phyloP scores from a whole-genome alignment of 108 stramenopile species.

The Seminavis robusta region DNA sequence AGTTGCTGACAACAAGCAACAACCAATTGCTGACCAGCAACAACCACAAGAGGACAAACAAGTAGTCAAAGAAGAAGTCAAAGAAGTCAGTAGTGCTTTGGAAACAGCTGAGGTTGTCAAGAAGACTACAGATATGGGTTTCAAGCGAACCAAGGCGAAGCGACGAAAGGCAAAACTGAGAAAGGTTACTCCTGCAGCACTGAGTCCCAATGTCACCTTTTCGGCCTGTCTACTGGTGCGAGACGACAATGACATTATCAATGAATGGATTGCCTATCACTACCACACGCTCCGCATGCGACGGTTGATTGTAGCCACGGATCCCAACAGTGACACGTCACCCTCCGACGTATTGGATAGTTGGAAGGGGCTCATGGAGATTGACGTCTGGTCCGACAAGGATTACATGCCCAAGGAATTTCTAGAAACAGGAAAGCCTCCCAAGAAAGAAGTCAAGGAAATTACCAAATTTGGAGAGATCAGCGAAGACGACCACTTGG shows the following conservation, averaged over 20 bases:
- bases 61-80: neutral
- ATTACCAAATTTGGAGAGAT: neutral
- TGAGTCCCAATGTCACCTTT: slow-evolving; percentile 6
- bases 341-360: slow-evolving; percentile 16
- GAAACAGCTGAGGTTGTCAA: neutral
- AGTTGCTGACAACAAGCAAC: neutral
- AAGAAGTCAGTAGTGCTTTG: neutral
- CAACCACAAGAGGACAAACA: neutral
- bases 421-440: slow-evolving; percentile 7
- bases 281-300: slow-evolving; percentile 30
- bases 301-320: slow-evolving; percentile 25
- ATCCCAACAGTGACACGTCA: slow-evolving; percentile 21
- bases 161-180: too few relatives aligned
- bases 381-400: slow-evolving; percentile 19
- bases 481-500: neutral
- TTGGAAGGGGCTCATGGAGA: slow-evolving; percentile 24
- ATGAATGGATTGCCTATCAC: slow-evolving; percentile 55
- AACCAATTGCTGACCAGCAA: neutral
- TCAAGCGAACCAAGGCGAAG: too few relatives aligned
- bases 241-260: slow-evolving; percentile 39
- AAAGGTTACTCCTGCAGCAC: too few relatives aligned
- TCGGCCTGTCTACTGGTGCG: slow-evolving; percentile 35
- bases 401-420: slow-evolving; percentile 42
- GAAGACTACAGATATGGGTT: neutral
- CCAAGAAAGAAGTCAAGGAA: slow-evolving; percentile 3